phyloP scores from a whole-genome alignment of 352 stramenopile genomes.

The Thalassiosira exigua region DNA sequence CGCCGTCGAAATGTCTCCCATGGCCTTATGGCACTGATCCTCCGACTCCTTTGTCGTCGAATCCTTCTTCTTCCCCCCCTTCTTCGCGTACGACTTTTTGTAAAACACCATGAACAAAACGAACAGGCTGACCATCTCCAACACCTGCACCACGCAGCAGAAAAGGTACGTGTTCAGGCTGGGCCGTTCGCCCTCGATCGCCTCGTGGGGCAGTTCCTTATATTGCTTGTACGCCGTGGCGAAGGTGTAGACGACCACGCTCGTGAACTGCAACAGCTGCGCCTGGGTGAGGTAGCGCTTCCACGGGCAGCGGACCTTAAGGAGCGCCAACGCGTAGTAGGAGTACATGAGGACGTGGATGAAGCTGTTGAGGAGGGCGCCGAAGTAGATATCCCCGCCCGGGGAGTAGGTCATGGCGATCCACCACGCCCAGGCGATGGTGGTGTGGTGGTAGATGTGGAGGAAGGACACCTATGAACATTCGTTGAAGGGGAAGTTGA shows the following conservation, averaged over 20 bases:
- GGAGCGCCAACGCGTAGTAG: constrained; percentile 80
- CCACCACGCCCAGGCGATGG: constrained; percentile 85
- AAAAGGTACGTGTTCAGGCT: constrained; percentile 41
- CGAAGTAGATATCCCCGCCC: constrained; percentile 83
- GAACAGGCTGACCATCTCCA: constrained; percentile 84
- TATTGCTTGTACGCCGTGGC: constrained; percentile 47
- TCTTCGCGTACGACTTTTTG: constrained; percentile 75
- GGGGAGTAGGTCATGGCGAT: constrained; percentile 65
- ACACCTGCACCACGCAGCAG: constrained; percentile 67
- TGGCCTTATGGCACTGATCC: constrained; percentile 56
- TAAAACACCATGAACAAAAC: constrained; percentile 82
- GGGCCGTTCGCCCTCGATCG: constrained; percentile 54
- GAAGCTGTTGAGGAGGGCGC: constrained; percentile 80
- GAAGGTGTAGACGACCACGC: constrained; percentile 75
- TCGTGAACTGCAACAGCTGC: constrained; percentile 81
- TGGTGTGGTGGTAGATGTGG: constrained; percentile 84
- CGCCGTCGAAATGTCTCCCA: constrained; percentile 49
- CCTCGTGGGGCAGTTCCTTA: constrained; percentile 39
- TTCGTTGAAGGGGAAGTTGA: too few relatives aligned
- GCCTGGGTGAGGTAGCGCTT: constrained; percentile 80
- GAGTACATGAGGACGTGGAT: constrained; percentile 88
- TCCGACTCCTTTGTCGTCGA: constrained; percentile 22
- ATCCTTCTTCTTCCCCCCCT: constrained; percentile 22
- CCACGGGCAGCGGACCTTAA: constrained; percentile 80
- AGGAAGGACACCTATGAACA: constrained; percentile 86